Evolutionary conservation across 2,329 filamentous ascomycete species (phyloP).

Genomic region (Xylariaceae sp.): DNA sequence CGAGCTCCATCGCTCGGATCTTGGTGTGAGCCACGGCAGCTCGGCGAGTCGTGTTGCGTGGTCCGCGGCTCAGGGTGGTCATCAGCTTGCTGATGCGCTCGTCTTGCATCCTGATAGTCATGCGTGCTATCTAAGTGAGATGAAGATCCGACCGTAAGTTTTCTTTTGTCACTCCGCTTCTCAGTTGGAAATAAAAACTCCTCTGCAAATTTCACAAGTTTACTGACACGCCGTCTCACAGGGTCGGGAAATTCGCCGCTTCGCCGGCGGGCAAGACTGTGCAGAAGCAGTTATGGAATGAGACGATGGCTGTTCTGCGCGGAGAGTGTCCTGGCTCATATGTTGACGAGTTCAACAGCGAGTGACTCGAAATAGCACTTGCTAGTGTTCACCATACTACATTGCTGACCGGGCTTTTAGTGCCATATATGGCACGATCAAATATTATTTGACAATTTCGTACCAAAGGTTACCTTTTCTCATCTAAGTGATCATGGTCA

Average conservation of each 20-base stretch:
- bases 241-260: slow-evolving; percentile 17
- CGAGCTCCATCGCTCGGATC: slow-evolving; percentile 13
- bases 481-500: background rate
- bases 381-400: background rate
- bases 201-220: too few relatives aligned
- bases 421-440: background rate
- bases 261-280: slow-evolving; percentile 13
- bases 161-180: too few relatives aligned
- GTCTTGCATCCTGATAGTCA: slow-evolving; percentile 11
- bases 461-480: background rate
- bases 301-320: slow-evolving; percentile 15
- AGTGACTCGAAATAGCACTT: too few relatives aligned
- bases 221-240: background rate
- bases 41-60: slow-evolving; percentile 9
- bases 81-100: slow-evolving; percentile 14
- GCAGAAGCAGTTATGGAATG: slow-evolving; percentile 18
- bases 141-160: slow-evolving; percentile 16
- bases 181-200: too few relatives aligned
- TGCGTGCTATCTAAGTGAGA: slow-evolving; percentile 21
- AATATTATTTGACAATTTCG: background rate
- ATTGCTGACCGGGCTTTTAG: background rate
- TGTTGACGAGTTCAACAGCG: background rate
- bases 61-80: slow-evolving; percentile 15
- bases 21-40: background rate
- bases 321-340: slow-evolving; percentile 4